Evolutionary conservation across 2,329 filamentous ascomycete species (phyloP), one percentile per base, ranked within the genome.

Genomic region (Cordyceps militaris): DNA sequence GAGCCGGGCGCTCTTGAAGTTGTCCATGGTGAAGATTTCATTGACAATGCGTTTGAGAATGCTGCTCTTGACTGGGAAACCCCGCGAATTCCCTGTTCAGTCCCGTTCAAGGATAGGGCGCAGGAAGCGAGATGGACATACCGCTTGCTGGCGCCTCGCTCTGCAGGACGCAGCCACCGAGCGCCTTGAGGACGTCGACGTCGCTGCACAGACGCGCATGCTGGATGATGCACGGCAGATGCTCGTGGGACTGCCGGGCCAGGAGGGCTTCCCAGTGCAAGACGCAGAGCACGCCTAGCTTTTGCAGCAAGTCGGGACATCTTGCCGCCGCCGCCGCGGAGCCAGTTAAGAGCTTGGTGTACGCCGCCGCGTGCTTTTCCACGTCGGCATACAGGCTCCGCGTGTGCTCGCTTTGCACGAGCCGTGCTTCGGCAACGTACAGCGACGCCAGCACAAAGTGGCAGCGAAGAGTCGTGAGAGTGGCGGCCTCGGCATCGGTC

Each of bases 241-340:
- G 78, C 44, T 88, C 80, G 87, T 86, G 94, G 21, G 80, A 76
- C 59, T 84, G 80, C 4, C 94, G 74, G 32, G 76, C 78, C 40
- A 88, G 73, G 0, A 86, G 83, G 2, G 84, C 87, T 73, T 96
- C 91, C 60, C 96, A 88, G 62, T 94, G 88, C 62, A 92, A 89
- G 0, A 87, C 83, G 8, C 90, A 74, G 19, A 96, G 71, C 2
- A 84, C 80, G 6, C 85, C 78, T 36, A 88, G 74, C 65, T 91
- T 92, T 2, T 73, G 70, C 7, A 75, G 65, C 16, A 90, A 73
- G 64, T 89, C 85, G 1, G 40, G 40, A n/a, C 13, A 43, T 3
- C 13, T 21, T 14, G 26, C 7, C 38, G 21, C 11, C 5, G 14
- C 1, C n/a, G 19, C 44, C 19, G 4, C 46, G 23, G 7, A 1